phyloP scores from a whole-genome alignment of 495 filamentous ascomycete genomes.

The Tetracladium marchalianum region DNA sequence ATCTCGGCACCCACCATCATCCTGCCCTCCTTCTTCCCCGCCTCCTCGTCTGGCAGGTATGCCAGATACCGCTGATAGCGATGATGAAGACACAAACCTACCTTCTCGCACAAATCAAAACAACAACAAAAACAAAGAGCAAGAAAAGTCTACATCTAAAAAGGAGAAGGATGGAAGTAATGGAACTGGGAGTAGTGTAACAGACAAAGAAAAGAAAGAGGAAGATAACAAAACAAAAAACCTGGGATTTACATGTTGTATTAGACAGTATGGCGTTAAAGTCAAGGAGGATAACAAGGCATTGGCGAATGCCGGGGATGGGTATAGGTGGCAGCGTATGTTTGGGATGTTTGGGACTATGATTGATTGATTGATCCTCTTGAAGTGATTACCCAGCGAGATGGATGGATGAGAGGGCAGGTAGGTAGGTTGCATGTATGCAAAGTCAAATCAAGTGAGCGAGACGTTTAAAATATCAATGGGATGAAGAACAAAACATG shows the following conservation, averaged over 20 bases:
- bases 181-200: not conserved
- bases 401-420: too few species aligned
- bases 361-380: constrained; percentile 28
- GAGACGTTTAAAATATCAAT: too few species aligned
- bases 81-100: constrained; percentile 9
- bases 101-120: not conserved
- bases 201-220: not conserved
- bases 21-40: constrained; percentile 17
- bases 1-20: constrained; percentile 12
- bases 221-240: constrained; percentile 22
- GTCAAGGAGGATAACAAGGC: constrained; percentile 17
- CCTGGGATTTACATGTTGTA: constrained; percentile 49
- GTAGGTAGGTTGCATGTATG: too few species aligned
- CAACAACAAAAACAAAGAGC: constrained; percentile 20
- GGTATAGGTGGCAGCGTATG: constrained; percentile 34
- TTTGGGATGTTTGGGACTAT: constrained; percentile 47
- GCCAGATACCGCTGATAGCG: constrained; percentile 16
- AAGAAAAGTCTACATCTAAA: constrained; percentile 1
- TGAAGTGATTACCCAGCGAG: too few species aligned
- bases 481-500: too few species aligned
- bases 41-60: constrained; percentile 6
- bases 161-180: not conserved
- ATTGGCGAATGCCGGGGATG: constrained; percentile 25
- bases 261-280: constrained; percentile 49
- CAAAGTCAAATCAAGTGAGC: too few species aligned